Evolutionary conservation across 2,329 filamentous ascomycete genomes (phyloP), one percentile per base, ranked within the genome.

Genomic region (Coleophoma eucalyptorum): DNA sequence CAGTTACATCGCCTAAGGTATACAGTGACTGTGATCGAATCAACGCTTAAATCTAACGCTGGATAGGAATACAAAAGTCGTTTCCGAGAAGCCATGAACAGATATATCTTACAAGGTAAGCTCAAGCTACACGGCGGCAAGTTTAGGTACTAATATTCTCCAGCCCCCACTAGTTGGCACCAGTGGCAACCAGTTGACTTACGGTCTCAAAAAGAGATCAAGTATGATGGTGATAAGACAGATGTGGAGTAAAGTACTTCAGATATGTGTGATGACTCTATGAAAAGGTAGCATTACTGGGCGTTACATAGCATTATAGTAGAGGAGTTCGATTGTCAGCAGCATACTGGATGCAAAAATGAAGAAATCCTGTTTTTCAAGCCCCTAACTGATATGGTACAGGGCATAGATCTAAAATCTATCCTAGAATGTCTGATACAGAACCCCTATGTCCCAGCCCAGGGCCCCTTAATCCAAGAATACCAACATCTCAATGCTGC

Each of bases 11-110:
- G 69, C 95, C 94, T 2, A 96, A 94, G 72, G 94, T 97, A 55
- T 47, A 41, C n/a, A 12, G 31, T 26, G 20, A 33, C 31, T 16
- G 18, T 38, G 41, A 41, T 33, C 19, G 37, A 42, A 37, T 41
- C 51, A 38, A 55, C 33, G 15, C 26, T 26, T 8, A 26, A 26
- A 5, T 26, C 26, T 26, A 26, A 26, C 10, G 3, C 26, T 26
- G 26, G 26, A 40, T 34, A 62, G 59, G 72, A 99, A 71, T 99
- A 99, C 69, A 95, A 97, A 70, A 92, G 89, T 60, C 84, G 94
- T 5, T 99, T 99, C 74, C 76, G 94, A 58, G 93, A 97, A 71
- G 92, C 92, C 12, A 99, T 99, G 94, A 90, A 91, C 62, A 84
- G 91, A 79, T 91, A 85, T 65, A 82, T 82, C 12, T 58, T 68